Evolutionary conservation across 2,329 filamentous ascomycete species (phyloP), one percentile per base, ranked within the genome.

Genomic region (Hypoxylon sp.): DNA sequence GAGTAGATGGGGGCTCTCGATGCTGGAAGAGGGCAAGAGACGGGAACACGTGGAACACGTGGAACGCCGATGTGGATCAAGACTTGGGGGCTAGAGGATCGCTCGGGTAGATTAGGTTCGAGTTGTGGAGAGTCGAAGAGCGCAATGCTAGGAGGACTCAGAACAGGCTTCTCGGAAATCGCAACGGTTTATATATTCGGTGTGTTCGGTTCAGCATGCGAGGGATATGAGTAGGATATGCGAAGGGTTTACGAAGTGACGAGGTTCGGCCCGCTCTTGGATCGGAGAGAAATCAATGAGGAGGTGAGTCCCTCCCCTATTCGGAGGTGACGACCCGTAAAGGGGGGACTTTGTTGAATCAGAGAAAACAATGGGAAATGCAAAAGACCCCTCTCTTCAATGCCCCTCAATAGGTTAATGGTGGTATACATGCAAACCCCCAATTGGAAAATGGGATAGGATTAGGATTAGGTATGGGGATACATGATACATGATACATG

Each of bases 341-440:
- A 30, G 49, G 36, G 48, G 45, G 28, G n/a, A 30, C 28, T 13
- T 19, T 19, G 52, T 61, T 19, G 28, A 62, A 48, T 43, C 38
- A 41, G 61, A 19, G 58, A 30, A 62, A 41, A 25, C 25, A n/a
- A n/a, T n/a, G n/a, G n/a, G 28, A 57, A 13, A 53, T 61, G 65
- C 65, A 60, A 25, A 45, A 58, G 21, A 53, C 56, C 38, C 46
- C 60, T 60, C 36, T 34, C n/a, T n/a, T n/a, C 32, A 19, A 11
- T 53, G 50, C 65, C 65, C 65, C 65, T 68, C 64, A 23, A n/a
- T n/a, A n/a, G n/a, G n/a, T n/a, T n/a, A 51, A 51, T 52, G 38
- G 19, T 21, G 49, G 38, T 19, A 41, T 60, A 7, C 19, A 11
- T 28, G 14, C 9, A 10, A 10, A 21, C 25, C 32, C 45, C 41